A percentile compares a stretch with the other conserved stretches of the same genome.
phyloP scores from a whole-genome alignment of 2,329 filamentous ascomycete genomes.

The Phialocephala subalpina region DNA sequence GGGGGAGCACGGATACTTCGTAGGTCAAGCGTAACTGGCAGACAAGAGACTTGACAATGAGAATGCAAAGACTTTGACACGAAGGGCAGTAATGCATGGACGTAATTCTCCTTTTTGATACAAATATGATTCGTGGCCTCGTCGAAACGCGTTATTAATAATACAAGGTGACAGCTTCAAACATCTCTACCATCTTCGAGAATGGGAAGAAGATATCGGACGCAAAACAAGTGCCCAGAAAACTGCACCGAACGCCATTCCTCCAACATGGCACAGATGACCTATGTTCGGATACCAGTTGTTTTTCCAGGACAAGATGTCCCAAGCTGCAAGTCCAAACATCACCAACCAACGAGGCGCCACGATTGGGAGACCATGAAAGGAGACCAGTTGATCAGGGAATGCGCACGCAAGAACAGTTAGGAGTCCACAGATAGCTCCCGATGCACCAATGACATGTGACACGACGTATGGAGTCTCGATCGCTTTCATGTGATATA shows the following conservation, averaged over 20 bases:
- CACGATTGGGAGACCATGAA: neutral
- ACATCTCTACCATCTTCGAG: no score
- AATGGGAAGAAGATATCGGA: neutral
- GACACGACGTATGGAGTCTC: neutral
- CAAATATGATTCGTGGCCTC: no score
- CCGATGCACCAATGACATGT: neutral
- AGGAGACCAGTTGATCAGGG: neutral
- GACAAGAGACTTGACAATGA: no score
- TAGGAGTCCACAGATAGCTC: constrained; percentile 6
- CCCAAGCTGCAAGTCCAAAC: neutral
- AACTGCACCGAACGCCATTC: constrained; percentile 1
- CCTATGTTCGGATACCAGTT: neutral
- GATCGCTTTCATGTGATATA: neutral
- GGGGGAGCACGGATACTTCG: no score
- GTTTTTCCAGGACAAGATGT: neutral
- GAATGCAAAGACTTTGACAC: no score
- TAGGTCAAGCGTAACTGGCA: no score
- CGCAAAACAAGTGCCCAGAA: neutral
- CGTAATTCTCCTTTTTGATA: no score
- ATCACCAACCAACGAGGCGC: neutral
- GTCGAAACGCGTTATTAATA: no score
- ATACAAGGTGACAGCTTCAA: no score
- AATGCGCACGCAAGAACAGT: constrained; percentile 5
- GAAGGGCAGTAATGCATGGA: no score
- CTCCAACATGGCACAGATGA: constrained; percentile 10